Percentiles rank a stretch among this genome's conserved stretches.
These are phyloP conservation scores for Funneliformis caledonium DNA, from an alignment of 371 early-diverging fungal species.

Conservation along the genomic window DNA sequence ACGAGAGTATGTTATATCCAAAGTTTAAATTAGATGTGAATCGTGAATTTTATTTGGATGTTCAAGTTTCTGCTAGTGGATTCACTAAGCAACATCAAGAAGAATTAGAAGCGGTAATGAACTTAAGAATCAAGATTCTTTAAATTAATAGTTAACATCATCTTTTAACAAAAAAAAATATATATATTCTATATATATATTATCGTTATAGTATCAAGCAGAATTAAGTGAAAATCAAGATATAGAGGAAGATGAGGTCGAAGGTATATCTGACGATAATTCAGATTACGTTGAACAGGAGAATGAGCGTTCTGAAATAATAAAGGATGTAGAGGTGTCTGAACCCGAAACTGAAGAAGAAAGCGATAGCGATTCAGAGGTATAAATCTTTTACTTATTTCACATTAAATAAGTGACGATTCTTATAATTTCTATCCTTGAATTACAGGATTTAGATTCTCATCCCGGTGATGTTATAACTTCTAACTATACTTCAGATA, in stretches of 20 bases:
- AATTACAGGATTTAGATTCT: not conserved
- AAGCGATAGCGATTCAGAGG: constrained; percentile 25
- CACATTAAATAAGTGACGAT: not conserved
- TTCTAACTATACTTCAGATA: not conserved
- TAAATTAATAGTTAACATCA: not conserved
- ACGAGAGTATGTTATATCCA: constrained; percentile 90
- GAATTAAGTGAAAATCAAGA: constrained; percentile 55
- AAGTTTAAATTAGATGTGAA: constrained; percentile 83
- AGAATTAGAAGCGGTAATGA: constrained; percentile 75
- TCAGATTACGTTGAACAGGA: constrained; percentile 7
- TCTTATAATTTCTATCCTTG: not conserved
- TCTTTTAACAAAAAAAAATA: not conserved
- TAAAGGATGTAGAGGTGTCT: not conserved
- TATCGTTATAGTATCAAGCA: constrained; percentile 47
- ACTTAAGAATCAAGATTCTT: constrained; percentile 40
- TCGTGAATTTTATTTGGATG: constrained; percentile 89
- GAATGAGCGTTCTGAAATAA: not conserved
- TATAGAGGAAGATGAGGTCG: constrained; percentile 42
- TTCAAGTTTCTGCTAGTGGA: constrained; percentile 94
- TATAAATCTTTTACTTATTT: not conserved
- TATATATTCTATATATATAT: not conserved
- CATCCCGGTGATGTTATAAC: not conserved
- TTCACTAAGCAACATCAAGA: constrained; percentile 90
- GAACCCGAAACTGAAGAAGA: constrained; percentile 40
- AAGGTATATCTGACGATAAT: constrained; percentile 25